Percentiles rank a stretch among this genome's conserved stretches.
Conservation (phyloP, 2,329 filamentous ascomycete species). For the Ophiostoma ips region DNA sequence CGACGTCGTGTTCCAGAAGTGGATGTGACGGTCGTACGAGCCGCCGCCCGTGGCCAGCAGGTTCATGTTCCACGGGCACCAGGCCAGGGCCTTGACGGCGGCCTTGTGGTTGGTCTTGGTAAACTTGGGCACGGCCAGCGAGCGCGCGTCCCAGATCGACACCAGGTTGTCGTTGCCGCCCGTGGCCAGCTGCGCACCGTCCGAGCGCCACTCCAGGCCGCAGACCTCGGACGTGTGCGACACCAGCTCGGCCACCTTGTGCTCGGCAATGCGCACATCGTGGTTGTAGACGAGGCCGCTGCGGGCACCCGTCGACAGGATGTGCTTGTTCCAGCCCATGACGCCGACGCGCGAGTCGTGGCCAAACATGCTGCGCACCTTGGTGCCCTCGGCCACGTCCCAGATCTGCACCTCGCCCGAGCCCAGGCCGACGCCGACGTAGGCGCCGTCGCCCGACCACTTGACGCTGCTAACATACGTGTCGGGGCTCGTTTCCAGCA, state of each 20-base stretch:
- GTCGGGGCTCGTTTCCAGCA: conserved; percentile 76
- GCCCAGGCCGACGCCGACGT: conserved; percentile 88
- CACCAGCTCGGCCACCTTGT: conserved; percentile 95
- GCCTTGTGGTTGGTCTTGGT: conserved; percentile 99
- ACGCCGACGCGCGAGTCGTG: conserved; percentile 94
- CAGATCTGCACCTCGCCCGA: conserved; percentile 98
- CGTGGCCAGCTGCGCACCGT: conserved; percentile 91
- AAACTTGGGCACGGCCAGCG: conserved; percentile 88
- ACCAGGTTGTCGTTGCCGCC: conserved; percentile 98
- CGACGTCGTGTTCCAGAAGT: conserved; percentile 99
- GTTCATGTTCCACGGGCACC: conserved; percentile 99
- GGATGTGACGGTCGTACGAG: conserved; percentile 93
- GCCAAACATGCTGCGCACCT: conserved; percentile 96
- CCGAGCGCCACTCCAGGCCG: conserved; percentile 92
- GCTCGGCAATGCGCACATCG: conserved; percentile 90
- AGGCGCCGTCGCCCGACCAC: conserved; percentile 94
- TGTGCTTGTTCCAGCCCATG: conserved; percentile 99
- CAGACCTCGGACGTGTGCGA: conserved; percentile 97
- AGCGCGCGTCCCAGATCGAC: conserved; percentile 96
- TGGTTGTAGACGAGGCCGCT: conserved; percentile 97
- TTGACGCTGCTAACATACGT: conserved; percentile 98
- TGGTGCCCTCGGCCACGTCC: conserved; percentile 89
- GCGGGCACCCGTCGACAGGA: conserved; percentile 85
- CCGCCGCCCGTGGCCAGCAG: conserved; percentile 91
- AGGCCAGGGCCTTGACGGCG: conserved; percentile 92